These are phyloP conservation scores for Citrus trifoliata DNA, from an alignment of 345 rosid species.

Conservation along the genomic window DNA sequence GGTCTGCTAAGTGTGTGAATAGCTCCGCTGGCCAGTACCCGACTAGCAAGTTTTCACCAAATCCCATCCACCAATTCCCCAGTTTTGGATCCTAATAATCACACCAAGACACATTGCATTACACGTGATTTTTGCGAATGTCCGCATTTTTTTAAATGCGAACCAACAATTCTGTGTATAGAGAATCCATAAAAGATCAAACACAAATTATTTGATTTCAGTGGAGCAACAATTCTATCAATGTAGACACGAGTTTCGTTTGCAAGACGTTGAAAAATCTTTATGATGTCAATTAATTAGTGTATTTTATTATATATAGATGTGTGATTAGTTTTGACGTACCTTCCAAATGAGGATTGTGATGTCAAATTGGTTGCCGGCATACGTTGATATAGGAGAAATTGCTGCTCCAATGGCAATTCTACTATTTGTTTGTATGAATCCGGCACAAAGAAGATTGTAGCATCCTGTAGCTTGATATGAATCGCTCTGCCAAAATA, in stretches of 20 bases:
- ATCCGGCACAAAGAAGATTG: conserved; percentile 91
- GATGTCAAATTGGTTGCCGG: conserved; percentile 75
- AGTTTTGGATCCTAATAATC: conserved; percentile 68
- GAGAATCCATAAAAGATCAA: too few species aligned
- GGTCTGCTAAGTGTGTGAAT: conserved; percentile 83
- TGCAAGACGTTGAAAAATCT: too few species aligned
- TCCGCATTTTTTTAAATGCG: too few species aligned
- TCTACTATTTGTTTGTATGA: conserved; percentile 88
- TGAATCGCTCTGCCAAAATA: conserved; percentile 69
- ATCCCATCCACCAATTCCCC: conserved; percentile 99
- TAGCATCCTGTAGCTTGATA: conserved; percentile 98
- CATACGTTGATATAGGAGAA: conserved; percentile 71
- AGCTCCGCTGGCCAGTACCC: conserved; percentile 99
- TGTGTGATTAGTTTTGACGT: background rate
- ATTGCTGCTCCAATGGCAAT: conserved; percentile 99
- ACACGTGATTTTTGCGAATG: background rate
- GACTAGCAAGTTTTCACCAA: conserved; percentile 75
- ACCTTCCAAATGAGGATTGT: conserved; percentile 98
- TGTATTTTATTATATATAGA: too few species aligned
- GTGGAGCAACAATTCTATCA: too few species aligned
- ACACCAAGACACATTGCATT: too few species aligned
- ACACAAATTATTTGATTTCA: too few species aligned
- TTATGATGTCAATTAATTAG: too few species aligned
- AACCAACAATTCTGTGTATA: too few species aligned
- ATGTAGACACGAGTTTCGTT: too few species aligned